These are phyloP conservation scores for Phoenix dactylifera DNA, from an alignment of 176 grass and related monocot genomes.

Conservation along the genomic window DNA sequence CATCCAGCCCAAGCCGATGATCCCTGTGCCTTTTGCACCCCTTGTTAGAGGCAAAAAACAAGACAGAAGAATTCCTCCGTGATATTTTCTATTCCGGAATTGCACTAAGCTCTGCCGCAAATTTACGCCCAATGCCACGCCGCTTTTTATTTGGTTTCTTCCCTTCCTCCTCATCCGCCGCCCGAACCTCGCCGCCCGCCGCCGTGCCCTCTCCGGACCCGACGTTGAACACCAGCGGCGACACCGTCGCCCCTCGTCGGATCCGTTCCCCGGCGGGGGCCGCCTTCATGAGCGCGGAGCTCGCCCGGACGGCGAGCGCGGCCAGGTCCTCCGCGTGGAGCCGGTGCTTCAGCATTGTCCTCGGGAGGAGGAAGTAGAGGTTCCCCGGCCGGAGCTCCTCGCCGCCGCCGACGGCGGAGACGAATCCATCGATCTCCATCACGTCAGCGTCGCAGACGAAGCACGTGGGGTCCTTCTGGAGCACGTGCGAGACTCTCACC, in stretches of 20 bases:
- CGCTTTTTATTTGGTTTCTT: not conserved
- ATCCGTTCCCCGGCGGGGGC: conserved; percentile 3
- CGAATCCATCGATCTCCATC: conserved; percentile 49
- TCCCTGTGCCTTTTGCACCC: no score
- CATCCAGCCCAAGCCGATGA: no score
- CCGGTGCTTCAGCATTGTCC: conserved; percentile 32
- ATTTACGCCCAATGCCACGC: conserved; percentile 26
- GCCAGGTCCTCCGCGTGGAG: conserved; percentile 57
- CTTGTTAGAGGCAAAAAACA: no score
- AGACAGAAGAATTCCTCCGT: no score
- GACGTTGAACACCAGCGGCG: conserved; percentile 56
- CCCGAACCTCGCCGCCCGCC: not conserved
- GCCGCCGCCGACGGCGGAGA: conserved; percentile 14
- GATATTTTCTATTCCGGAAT: conserved; percentile 36
- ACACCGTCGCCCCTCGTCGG: conserved; percentile 22
- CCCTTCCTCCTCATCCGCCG: conserved; percentile 3
- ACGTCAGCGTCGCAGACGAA: conserved; percentile 31
- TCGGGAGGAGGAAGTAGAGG: conserved; percentile 81
- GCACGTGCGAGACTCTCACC: no score
- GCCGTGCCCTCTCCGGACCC: not conserved
- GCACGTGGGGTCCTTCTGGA: no score
- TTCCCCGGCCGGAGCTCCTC: conserved; percentile 56
- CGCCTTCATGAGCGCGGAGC: conserved; percentile 34
- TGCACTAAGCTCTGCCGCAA: conserved; percentile 43
- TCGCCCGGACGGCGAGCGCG: conserved; percentile 55